These are phyloP conservation scores for Yamadazyma songkhlaensis DNA, from an alignment of 1,139 yeast species.

Conservation along the genomic window DNA sequence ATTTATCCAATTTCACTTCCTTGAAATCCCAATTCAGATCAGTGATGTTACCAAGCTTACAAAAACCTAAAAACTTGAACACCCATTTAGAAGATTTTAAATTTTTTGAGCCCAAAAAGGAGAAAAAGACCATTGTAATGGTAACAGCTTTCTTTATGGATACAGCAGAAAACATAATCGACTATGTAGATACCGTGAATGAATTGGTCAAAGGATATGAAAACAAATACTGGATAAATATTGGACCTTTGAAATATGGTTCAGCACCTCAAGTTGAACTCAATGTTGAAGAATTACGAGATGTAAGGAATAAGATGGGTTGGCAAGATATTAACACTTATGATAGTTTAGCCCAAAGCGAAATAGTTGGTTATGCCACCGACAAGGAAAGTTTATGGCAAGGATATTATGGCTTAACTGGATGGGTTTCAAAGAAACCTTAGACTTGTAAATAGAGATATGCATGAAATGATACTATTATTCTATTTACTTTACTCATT, in stretches of 20 bases:
- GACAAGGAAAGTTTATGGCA: conserved; percentile 69
- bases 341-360: conserved; percentile 31
- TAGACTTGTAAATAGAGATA: conserved; percentile 2
- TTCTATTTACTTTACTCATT: background rate
- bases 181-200: conserved; percentile 64
- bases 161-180: conserved; percentile 80
- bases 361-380: conserved; percentile 52
- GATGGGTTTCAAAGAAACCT: conserved; percentile 32
- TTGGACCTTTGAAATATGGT: conserved; percentile 88
- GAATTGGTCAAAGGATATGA: conserved; percentile 32
- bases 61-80: conserved; percentile 45
- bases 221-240: conserved; percentile 71
- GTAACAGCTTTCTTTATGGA: conserved; percentile 78
- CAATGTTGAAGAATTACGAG: conserved; percentile 58
- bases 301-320: conserved; percentile 53
- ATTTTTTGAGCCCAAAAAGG: conserved; percentile 35
- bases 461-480: conserved; percentile 1
- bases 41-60: conserved; percentile 29
- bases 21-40: conserved; percentile 53
- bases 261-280: conserved; percentile 79
- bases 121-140: conserved; percentile 44
- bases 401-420: conserved; percentile 66
- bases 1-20: conserved; percentile 64
- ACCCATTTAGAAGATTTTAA: conserved; percentile 68
- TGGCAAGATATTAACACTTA: conserved; percentile 55